Conservation (phyloP, 208 protist genomes). For the Tritrichomonas musculus region DNA sequence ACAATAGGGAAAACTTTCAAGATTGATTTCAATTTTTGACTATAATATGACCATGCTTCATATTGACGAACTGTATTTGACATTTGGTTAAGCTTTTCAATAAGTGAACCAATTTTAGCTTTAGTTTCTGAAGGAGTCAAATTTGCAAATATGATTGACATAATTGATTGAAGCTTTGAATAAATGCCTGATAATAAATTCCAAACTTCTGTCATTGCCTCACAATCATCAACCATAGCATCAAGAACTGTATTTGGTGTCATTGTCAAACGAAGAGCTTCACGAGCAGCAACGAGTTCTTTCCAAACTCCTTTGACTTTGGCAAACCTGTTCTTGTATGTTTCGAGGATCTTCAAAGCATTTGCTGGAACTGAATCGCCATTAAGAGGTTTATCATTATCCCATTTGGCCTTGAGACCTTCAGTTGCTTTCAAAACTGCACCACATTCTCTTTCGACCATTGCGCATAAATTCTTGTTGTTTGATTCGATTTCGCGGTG, state of each 20-base stretch:
- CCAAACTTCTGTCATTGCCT: slow-evolving; percentile 12
- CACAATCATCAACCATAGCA: neutral
- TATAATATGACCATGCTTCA: neutral
- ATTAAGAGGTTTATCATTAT: neutral
- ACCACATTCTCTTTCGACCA: neutral
- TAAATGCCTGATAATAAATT: neutral
- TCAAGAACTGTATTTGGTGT: neutral
- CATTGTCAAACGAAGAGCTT: neutral
- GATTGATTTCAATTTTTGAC: neutral
- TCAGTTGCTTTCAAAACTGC: neutral
- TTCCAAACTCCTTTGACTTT: neutral
- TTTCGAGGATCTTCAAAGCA: neutral
- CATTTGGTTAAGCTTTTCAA: neutral
- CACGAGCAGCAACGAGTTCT: neutral
- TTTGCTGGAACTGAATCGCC: neutral
- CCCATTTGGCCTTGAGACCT: neutral
- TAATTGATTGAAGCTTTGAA: neutral
- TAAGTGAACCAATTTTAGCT: neutral
- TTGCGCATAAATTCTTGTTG: neutral
- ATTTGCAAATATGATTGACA: neutral
- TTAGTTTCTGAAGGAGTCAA: neutral
- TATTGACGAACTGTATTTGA: neutral
- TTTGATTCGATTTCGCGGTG: neutral
- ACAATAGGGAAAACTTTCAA: neutral
- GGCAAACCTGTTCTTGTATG: neutral